Evolutionary conservation across 108 stramenopile genomes (phyloP), one percentile per base, ranked within the genome.

Genomic region (Cyclotella kingstonii): DNA sequence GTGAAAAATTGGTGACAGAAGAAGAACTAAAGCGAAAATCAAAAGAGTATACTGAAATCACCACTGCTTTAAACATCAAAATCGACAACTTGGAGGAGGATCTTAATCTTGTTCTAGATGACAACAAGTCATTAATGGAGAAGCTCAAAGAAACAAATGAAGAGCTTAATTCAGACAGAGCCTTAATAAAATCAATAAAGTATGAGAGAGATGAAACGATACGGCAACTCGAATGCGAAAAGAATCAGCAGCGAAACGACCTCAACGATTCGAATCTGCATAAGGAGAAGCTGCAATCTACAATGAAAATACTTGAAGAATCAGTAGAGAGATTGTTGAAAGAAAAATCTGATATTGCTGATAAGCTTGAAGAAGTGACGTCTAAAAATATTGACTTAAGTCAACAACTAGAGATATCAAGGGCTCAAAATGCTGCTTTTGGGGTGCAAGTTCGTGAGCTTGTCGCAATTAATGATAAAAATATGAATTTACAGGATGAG

Each of bases 21-120:
- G 31, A 34, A 15, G 67, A 74, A 21, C 39, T 71, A 14, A 41
- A 35, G 12, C 45, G 42, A 29, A 36, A 49, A 47, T 57, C 60
- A 33, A 33, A 73, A 28, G 40, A 50, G 22, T 70, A 76, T 34
- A 61, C 70, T 33, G 66, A 72, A 49, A 61, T 75, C 0, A 79
- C 63, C 15, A n/a, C 60, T 2, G 63, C 66, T 17, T 73, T 82
- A 75, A 63, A 79, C 28, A 50, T 30, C 19, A 66, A 76, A 47
- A 76, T 82, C 63, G 42, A 42, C 25, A 29, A 55, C 23, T 50
- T 82, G 30, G 61, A 67, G 50, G 49, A 62, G 31, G 70, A 82
- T 26, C 21, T 71, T 2, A 54, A 33, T 22, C 18, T 33, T 15
- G 61, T 45, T 9, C 54, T 41, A 53, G 36, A 54, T 31, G 57